These are phyloP conservation scores for Vitis hybrid DNA, from an alignment of 177 flowering plant species.

Conservation along the genomic window DNA sequence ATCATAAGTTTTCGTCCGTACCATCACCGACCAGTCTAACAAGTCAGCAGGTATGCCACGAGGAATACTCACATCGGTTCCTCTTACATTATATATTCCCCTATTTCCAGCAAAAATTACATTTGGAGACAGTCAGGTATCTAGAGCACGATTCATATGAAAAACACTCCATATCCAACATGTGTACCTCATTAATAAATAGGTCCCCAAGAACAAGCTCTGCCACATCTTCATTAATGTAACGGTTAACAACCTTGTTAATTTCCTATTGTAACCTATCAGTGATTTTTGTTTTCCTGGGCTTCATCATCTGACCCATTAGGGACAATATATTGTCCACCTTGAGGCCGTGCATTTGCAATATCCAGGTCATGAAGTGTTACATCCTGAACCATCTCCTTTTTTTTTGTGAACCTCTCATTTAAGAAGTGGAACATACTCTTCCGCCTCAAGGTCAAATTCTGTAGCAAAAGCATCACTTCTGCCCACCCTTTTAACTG, in stretches of 20 bases:
- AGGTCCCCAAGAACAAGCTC: conserved; percentile 86
- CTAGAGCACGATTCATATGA: conserved; percentile 97
- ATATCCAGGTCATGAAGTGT: conserved; percentile 82
- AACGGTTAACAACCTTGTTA: conserved; percentile 77
- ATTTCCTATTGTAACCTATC: conserved; percentile 76
- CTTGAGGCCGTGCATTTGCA: conserved; percentile 86
- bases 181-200: conserved; percentile 91
- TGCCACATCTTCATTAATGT: conserved; percentile 67
- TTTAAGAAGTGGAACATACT: conserved; percentile 98
- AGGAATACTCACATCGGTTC: conserved; percentile 89
- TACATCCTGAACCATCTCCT: conserved; percentile 91
- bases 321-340: conserved; percentile 74
- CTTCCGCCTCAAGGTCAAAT: conserved; percentile 98
- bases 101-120: conserved; percentile 96
- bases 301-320: conserved; percentile 86
- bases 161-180: conserved; percentile 98
- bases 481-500: conserved; percentile 96
- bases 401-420: conserved; percentile 98
- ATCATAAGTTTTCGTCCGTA: too few relatives aligned
- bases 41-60: conserved; percentile 70
- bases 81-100: conserved; percentile 93
- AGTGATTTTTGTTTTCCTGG: conserved; percentile 74
- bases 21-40: too few relatives aligned
- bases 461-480: conserved; percentile 99
- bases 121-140: conserved; percentile 89